Conservation (phyloP, 345 rosid species). For the Moringa oleifera region DNA sequence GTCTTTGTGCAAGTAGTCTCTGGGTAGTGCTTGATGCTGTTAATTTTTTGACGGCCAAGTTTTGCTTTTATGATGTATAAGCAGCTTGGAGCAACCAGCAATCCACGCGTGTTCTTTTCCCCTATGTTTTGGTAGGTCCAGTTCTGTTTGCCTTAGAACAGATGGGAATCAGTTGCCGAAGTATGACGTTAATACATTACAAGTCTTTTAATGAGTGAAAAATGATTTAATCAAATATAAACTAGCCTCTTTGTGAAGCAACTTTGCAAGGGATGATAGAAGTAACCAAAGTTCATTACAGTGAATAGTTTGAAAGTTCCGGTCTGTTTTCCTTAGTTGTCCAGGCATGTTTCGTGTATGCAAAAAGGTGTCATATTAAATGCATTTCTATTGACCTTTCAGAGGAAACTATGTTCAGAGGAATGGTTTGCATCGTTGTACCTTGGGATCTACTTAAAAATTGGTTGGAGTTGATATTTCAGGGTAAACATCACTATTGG, state of each 20-base stretch:
- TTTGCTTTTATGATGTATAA: too few species aligned
- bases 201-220: background rate
- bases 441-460: background rate
- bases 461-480: slow-evolving; percentile 17
- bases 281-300: background rate
- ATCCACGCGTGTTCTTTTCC: background rate
- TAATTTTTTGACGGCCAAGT: too few species aligned
- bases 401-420: background rate
- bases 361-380: background rate
- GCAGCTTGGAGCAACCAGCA: background rate
- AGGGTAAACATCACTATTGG: slow-evolving; percentile 74
- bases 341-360: background rate
- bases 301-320: background rate
- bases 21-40: too few species aligned
- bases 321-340: too few species aligned
- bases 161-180: background rate
- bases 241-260: background rate
- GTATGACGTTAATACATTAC: background rate
- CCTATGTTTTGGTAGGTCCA: background rate
- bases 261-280: background rate
- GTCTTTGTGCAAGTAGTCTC: too few species aligned
- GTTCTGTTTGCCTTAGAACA: background rate
- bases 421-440: background rate
- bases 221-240: too few species aligned
- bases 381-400: background rate